phyloP scores from a whole-genome alignment of 306 rosid genomes.

The Cucurbita argyrosperma region DNA sequence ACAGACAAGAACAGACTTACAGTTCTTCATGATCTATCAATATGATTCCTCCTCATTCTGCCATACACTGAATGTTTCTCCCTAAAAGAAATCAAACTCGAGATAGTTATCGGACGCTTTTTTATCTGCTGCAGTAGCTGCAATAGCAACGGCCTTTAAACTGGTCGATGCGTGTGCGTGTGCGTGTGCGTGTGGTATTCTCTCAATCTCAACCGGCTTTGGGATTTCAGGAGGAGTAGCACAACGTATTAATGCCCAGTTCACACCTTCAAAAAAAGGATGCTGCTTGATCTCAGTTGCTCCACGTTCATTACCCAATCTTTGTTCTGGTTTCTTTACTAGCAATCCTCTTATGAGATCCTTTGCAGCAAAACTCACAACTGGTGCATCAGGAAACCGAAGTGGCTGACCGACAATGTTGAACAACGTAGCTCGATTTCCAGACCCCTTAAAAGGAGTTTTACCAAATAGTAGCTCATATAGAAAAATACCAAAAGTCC shows the following conservation, averaged over 20 bases:
- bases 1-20: constrained; percentile 40
- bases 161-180: constrained; percentile 24
- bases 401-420: constrained; percentile 87
- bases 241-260: constrained; percentile 93
- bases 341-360: constrained; percentile 90
- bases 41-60: constrained; percentile 16
- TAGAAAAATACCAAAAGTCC: constrained; percentile 93
- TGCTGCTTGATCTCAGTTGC: constrained; percentile 94
- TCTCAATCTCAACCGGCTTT: constrained; percentile 64
- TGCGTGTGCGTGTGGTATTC: constrained; percentile 32
- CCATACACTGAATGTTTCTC: constrained; percentile 25
- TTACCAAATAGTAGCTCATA: constrained; percentile 87
- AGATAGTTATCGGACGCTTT: constrained; percentile 78
- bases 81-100: constrained; percentile 97
- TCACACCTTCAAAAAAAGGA: constrained; percentile 94
- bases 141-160: constrained; percentile 35
- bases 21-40: constrained; percentile 33
- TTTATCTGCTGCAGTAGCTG: constrained; percentile 45
- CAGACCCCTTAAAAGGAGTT: constrained; percentile 95
- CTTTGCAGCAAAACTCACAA: constrained; percentile 85
- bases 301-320: constrained; percentile 83
- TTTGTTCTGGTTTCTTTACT: constrained; percentile 80
- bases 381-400: constrained; percentile 84
- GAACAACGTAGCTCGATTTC: constrained; percentile 77
- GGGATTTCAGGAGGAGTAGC: constrained; percentile 99